Evolutionary conservation across 331 rosid species (phyloP).

Genomic region (Rhamnella rubrinervis): DNA sequence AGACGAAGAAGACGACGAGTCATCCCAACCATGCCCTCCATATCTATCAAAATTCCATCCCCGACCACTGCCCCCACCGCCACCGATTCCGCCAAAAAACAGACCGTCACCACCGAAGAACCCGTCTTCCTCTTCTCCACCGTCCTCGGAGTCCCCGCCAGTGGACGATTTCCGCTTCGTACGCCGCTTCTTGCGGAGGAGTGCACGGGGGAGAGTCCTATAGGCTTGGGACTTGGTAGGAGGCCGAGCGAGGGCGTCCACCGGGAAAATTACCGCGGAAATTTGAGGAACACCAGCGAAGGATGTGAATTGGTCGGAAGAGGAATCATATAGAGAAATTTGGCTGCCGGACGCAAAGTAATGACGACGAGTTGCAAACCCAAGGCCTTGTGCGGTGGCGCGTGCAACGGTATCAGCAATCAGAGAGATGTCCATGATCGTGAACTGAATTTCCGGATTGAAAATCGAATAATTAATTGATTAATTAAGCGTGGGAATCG

Average conservation of each 20-base stretch:
- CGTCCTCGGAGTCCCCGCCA: slow-evolving; percentile 40
- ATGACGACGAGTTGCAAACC: slow-evolving; percentile 48
- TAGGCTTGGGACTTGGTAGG: slow-evolving; percentile 44
- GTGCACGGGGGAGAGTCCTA: slow-evolving; percentile 45
- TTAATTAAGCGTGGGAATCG: not conserved
- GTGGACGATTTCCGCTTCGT: slow-evolving; percentile 47
- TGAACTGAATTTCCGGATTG: not conserved
- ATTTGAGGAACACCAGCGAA: slow-evolving; percentile 36
- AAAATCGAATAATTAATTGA: slow-evolving; percentile 5
- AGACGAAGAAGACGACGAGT: slow-evolving; percentile 49
- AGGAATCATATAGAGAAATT: slow-evolving; percentile 34
- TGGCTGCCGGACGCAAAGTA: slow-evolving; percentile 28
- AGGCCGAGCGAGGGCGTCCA: slow-evolving; percentile 70
- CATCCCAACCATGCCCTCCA: slow-evolving; percentile 73
- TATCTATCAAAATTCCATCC: slow-evolving; percentile 74
- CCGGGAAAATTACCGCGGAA: slow-evolving; percentile 50
- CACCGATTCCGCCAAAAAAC: slow-evolving; percentile 42
- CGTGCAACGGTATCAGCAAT: slow-evolving; percentile 41
- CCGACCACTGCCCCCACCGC: slow-evolving; percentile 45
- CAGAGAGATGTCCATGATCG: slow-evolving; percentile 38
- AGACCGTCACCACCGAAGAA: slow-evolving; percentile 36
- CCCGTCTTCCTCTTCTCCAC: slow-evolving; percentile 35
- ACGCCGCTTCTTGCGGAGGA: slow-evolving; percentile 60
- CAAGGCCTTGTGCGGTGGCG: slow-evolving; percentile 44
- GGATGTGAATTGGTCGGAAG: slow-evolving; percentile 32